Percentiles rank a stretch among this genome's conserved stretches.
Conservation (phyloP, 768 basidiomycete species). For the Tricholoma furcatifolium region DNA sequence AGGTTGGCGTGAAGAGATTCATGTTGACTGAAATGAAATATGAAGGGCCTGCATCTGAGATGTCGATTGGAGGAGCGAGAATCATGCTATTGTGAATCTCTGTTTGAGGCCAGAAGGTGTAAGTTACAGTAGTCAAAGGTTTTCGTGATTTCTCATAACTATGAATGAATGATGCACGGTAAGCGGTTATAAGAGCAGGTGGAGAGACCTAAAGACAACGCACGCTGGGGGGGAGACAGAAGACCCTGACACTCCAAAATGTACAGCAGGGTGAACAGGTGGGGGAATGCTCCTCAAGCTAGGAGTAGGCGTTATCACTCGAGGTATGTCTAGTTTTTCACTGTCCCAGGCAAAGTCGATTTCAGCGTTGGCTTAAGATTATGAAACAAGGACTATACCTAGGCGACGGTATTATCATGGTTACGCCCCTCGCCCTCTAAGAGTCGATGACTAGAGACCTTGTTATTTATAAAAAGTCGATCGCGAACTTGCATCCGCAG, state of each 20-base stretch:
- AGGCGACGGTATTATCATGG: constrained; percentile 23
- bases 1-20: constrained; percentile 51
- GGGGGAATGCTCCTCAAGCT: constrained; percentile 23
- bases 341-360: neutral
- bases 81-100: constrained; percentile 39
- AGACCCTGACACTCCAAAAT: constrained; percentile 20
- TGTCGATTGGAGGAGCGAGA: constrained; percentile 29
- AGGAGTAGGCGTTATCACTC: constrained; percentile 13
- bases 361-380: neutral
- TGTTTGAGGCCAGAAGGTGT: constrained; percentile 35
- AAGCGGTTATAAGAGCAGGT: neutral
- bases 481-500: neutral
- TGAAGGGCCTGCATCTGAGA: constrained; percentile 27
- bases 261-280: constrained; percentile 24
- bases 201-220: constrained; percentile 1
- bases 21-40: constrained; percentile 46
- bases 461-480: neutral
- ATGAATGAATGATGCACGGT: neutral
- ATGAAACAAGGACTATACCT: constrained; percentile 10
- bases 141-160: constrained; percentile 21
- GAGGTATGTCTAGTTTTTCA: constrained; percentile 16
- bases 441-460: neutral
- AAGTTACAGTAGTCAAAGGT: constrained; percentile 33
- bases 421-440: no score
- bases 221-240: constrained; percentile 26